Base-by-base conservation (phyloP, 2,329 filamentous ascomycete genomes). In the Pseudogymnoascus sp. region DNA sequence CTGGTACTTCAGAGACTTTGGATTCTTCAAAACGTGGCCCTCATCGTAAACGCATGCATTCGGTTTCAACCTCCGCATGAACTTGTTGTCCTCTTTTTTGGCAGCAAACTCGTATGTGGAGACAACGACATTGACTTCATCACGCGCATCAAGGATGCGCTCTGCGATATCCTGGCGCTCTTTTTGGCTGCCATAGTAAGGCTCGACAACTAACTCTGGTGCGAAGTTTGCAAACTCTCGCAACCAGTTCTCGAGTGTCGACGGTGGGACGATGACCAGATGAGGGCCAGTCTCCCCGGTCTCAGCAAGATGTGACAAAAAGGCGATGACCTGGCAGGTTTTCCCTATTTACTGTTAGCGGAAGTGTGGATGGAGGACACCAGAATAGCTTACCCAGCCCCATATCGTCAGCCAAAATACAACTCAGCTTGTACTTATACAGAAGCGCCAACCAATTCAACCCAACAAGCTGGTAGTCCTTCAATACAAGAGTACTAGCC, bases 341-440 rank as follows among this genome's bases (percentile, higher is more conserved):
- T 99, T 99, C 26, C 47, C 47, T 54, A 31, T 18, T 54, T 8
- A 5, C 47, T 54, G 23, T 54, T 29, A 54, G 47, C 14, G 31
- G 16, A 3, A 54, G 6, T 8, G 31, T 14, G 4, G 16, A n/a
- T 12, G 16, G 4, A 47, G 5, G 42, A 31, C 14, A 47, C 11
- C 47, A 31, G 7, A 31, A 54, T 31, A 54, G 12, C 47, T 31
- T 31, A 54, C 95, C 95, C 42, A 93, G 79, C 61, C 90, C 95
- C 95, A 99, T 99, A 73, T 99, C 95, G 73, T 99, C 95, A 1
- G 95, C 95, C 16, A 99, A 80, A 64, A 99, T 97, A 67, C 92
- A 93, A 54, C 91, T 93, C 61, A 96, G 83, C 29, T 86, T 82
- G 64, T 90, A 86, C 62, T 87, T 82, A 77, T 91, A 96, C 12